Base-by-base conservation (phyloP, 768 basidiomycete species). In the Pleurotus salmoneostramineus region DNA sequence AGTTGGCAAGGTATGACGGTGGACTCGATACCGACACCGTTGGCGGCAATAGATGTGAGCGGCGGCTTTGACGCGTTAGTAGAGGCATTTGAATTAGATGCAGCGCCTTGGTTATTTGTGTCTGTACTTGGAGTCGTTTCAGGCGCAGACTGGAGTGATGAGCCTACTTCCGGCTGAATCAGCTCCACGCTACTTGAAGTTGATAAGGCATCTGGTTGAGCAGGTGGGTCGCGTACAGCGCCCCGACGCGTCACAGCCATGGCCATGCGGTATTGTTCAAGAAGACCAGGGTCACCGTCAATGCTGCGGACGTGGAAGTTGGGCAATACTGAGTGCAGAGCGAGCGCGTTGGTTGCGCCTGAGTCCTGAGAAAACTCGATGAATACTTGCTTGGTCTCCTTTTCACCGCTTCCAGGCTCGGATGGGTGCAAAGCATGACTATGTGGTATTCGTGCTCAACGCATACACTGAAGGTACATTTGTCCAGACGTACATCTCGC, bases 261-360 rank as follows among this genome's bases (percentile, higher is more conserved):
- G 17, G 56, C 61, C 21, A 46, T 56, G 32, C 57, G 63, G 51
- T 64, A 64, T 50, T 66, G 60, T 17, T 63, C 58, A 34, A 66
- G 54, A 17, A 70, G 55, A 12, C 33, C 58, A 32, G 65, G 59
- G 34, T 64, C 51, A n/a, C 48, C 48, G 3, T 62, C 57, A 11
- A 71, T 59, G 17, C 63, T 52, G 42, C 60, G 61, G 7, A 68
- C 64, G 7, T 49, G 61, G 31, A 68, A 55, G 6, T 65, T 66
- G 5, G 57, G 58, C 12, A 62, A 56, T 17, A 65, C 59, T 27
- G 63, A 32, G 34, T 65, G 56, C 33, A 69, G 60, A 32, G 58
- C 51, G 45, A 68, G 11, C 4, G 69, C 72, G 43, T 64, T 65
- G 17, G 68, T 58, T 7, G 65, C 64, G 45, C 64, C 58, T 17